phyloP scores from a whole-genome alignment of 768 basidiomycete genomes.

The Kwoniella newhampshirensis region DNA sequence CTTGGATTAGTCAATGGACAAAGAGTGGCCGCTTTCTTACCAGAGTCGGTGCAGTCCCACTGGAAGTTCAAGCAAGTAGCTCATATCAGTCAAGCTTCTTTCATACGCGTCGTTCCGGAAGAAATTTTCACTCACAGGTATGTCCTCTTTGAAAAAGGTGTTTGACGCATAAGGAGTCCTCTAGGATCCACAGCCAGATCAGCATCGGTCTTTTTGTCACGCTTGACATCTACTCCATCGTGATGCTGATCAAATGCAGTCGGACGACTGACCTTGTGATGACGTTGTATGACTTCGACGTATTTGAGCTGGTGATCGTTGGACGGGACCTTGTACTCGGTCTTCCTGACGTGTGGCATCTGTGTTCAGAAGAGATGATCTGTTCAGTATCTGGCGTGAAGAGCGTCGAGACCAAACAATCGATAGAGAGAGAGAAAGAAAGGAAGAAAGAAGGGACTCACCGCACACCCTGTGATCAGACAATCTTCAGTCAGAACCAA shows the following conservation, averaged over 20 bases:
- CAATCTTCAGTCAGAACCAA: too few relatives aligned
- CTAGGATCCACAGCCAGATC: too few relatives aligned
- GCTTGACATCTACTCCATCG: not conserved
- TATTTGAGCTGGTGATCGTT: slow-evolving; percentile 33
- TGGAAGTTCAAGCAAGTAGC: not conserved
- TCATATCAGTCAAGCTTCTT: not conserved
- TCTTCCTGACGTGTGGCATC: slow-evolving; percentile 40
- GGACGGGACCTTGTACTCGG: slow-evolving; percentile 27
- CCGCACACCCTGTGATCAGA: slow-evolving; percentile 16
- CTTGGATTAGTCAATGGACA: not conserved
- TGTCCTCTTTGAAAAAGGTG: slow-evolving; percentile 42
- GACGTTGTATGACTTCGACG: slow-evolving; percentile 42
- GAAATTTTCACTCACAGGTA: slow-evolving; percentile 20
- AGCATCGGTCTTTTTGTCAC: too few relatives aligned
- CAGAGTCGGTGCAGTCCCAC: slow-evolving; percentile 32
- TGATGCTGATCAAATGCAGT: not conserved
- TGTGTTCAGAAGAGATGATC: slow-evolving; percentile 8
- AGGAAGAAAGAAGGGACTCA: slow-evolving; percentile 3
- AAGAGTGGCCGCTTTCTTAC: slow-evolving; percentile 7
- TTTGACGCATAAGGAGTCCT: slow-evolving; percentile 37
- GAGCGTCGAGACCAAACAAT: not conserved
- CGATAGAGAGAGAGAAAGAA: not conserved
- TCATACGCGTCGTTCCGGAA: too few relatives aligned
- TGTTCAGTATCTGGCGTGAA: not conserved
- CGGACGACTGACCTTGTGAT: slow-evolving; percentile 31